phyloP scores from a whole-genome alignment of 345 rosid genomes.

The Gynandropsis gynandra region DNA sequence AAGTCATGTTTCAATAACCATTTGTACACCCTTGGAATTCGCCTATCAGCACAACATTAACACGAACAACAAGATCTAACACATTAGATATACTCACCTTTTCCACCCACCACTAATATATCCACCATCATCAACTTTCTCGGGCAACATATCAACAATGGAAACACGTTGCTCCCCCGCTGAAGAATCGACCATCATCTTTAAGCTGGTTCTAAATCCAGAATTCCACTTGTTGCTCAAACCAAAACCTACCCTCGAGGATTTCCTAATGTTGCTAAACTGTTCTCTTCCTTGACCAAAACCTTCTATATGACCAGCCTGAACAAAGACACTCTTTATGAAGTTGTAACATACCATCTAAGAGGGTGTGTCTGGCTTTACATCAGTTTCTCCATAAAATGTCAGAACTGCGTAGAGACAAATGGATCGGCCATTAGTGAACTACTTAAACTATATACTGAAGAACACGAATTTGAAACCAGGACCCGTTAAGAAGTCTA shows the following conservation, averaged over 20 bases:
- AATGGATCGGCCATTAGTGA: background rate
- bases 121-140: conserved; percentile 66
- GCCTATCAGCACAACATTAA: background rate
- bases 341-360: conserved; percentile 80
- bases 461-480: background rate
- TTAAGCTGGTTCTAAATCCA: conserved; percentile 25
- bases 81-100: conserved; percentile 45
- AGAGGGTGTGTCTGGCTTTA: conserved; percentile 25
- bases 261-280: conserved; percentile 23
- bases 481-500: background rate
- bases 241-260: conserved; percentile 30
- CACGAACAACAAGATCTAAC: background rate
- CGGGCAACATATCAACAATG: conserved; percentile 31
- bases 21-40: background rate
- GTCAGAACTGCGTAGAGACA: conserved; percentile 18
- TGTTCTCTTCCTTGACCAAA: conserved; percentile 33
- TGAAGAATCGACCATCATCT: conserved; percentile 78
- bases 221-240: too few species aligned
- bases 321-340: conserved; percentile 53
- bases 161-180: conserved; percentile 40
- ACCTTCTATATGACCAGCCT: conserved; percentile 44
- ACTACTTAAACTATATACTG: background rate
- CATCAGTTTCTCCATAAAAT: conserved; percentile 28
- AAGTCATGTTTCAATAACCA: background rate
- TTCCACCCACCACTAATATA: conserved; percentile 82